These are phyloP conservation scores for Cardamine chenopodiifolia DNA, from an alignment of 345 rosid genomes.

Conservation along the genomic window DNA sequence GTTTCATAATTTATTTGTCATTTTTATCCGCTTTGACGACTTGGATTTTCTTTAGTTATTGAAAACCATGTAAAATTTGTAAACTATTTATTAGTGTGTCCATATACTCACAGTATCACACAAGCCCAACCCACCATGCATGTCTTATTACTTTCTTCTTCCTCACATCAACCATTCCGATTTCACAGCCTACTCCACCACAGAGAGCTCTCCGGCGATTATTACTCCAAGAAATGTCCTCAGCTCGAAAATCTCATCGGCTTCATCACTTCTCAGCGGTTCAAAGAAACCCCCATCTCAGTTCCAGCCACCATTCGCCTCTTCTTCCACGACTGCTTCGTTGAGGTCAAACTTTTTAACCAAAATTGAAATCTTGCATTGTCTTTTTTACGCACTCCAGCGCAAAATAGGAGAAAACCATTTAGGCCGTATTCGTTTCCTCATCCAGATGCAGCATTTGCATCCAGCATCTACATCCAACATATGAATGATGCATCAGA, in stretches of 20 bases:
- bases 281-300: slow-evolving; percentile 71
- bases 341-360: slow-evolving; percentile 50
- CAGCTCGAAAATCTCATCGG: slow-evolving; percentile 71
- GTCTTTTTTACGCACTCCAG: not conserved
- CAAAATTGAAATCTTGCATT: not conserved
- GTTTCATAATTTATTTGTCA: not conserved
- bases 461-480: too few species aligned
- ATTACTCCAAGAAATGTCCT: slow-evolving; percentile 77
- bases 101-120: slow-evolving; percentile 18
- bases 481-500: too few species aligned
- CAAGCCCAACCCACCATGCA: slow-evolving; percentile 46
- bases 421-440: too few species aligned
- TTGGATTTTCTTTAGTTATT: not conserved
- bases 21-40: slow-evolving; percentile 10
- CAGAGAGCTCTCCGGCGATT: slow-evolving; percentile 52
- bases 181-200: slow-evolving; percentile 37
- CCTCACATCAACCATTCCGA: slow-evolving; percentile 28
- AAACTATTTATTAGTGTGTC: slow-evolving; percentile 35
- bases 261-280: slow-evolving; percentile 68
- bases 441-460: too few species aligned
- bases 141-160: slow-evolving; percentile 42
- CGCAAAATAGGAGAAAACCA: not conserved
- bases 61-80: not conserved
- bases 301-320: slow-evolving; percentile 90
- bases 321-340: slow-evolving; percentile 96